Evolutionary conservation across 1,284 basidiomycete genomes (phyloP).

Genomic region (Moesziomyces sp.): DNA sequence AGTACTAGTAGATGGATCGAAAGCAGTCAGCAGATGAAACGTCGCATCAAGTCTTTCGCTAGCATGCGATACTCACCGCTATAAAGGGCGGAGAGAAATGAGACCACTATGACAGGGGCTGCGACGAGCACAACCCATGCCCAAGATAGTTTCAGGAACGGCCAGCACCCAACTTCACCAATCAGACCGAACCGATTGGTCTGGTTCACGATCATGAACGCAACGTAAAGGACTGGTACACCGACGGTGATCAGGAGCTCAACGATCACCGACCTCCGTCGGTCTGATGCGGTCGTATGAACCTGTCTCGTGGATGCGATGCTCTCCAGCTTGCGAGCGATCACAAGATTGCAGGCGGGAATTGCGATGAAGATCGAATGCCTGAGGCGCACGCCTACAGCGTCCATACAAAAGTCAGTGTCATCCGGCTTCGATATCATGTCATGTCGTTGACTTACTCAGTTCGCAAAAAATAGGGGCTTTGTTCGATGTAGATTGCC

Average conservation of each 20-base stretch:
- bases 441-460: constrained; percentile 15
- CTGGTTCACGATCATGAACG: constrained; percentile 30
- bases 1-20: constrained; percentile 2
- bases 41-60: not conserved
- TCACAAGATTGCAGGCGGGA: constrained; percentile 21
- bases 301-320: constrained; percentile 27
- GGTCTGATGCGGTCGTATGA: constrained; percentile 1
- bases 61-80: constrained; percentile 9
- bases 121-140: constrained; percentile 13
- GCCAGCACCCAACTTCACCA: constrained; percentile 22
- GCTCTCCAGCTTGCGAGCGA: constrained; percentile 21
- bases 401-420: no score
- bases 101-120: constrained; percentile 8
- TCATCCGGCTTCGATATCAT: no score
- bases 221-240: constrained; percentile 12
- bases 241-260: constrained; percentile 23
- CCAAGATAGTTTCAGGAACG: constrained; percentile 7
- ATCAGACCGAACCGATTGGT: constrained; percentile 12
- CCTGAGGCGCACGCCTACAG: constrained; percentile 11
- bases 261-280: constrained; percentile 7
- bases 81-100: constrained; percentile 11
- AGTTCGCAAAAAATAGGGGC: constrained; percentile 20
- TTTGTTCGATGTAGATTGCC: not conserved
- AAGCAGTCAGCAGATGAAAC: not conserved
- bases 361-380: constrained; percentile 14